A percentile compares a stretch with the other conserved stretches of the same genome.
phyloP scores from a whole-genome alignment of 2,329 filamentous ascomycete species.

The Pseudogymnoascus sp. region DNA sequence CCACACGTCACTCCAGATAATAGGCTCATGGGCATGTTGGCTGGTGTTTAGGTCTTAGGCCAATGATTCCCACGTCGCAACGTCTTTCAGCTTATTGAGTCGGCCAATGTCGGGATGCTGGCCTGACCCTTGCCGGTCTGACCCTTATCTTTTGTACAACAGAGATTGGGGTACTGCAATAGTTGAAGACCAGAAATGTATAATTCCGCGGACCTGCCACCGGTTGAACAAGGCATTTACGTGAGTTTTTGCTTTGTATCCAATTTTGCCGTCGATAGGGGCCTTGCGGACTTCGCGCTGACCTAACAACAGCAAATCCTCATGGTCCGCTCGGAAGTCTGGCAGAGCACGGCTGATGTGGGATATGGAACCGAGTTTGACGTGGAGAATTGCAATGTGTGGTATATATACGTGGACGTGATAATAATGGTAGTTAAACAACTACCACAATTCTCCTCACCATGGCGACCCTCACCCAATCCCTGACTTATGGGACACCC shows the following conservation, averaged over 20 bases:
- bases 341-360: background rate
- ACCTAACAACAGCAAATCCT: background rate
- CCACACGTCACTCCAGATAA: background rate
- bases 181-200: background rate
- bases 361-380: background rate
- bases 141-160: background rate
- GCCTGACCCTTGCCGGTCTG: background rate
- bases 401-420: background rate
- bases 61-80: background rate
- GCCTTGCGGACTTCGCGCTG: background rate
- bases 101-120: background rate
- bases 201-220: slow-evolving; percentile 4
- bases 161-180: background rate
- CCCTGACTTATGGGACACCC: background rate
- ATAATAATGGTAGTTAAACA: background rate
- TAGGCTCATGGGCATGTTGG: background rate
- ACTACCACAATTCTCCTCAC: background rate
- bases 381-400: background rate
- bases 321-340: background rate
- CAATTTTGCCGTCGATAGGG: background rate
- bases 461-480: slow-evolving; percentile 1
- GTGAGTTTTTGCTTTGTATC: background rate
- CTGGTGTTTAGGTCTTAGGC: background rate
- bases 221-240: background rate
- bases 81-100: background rate